Conservation (phyloP, 441 rosid species). For the Flueggea neowawraea region DNA sequence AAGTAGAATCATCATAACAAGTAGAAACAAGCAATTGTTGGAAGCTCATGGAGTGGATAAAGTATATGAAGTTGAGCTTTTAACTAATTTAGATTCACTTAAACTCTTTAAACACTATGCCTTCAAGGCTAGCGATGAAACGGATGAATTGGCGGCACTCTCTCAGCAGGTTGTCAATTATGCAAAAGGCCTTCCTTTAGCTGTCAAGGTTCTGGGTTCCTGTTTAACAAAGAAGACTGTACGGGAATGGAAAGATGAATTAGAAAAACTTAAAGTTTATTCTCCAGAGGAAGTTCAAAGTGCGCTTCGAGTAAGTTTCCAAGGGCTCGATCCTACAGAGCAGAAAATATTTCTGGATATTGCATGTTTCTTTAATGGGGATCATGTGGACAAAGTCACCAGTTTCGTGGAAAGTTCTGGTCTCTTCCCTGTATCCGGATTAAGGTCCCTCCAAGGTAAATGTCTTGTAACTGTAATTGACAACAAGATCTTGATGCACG, state of each 20-base stretch:
- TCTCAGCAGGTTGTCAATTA: constrained; percentile 1
- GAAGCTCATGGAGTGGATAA: constrained; percentile 1
- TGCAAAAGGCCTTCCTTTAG: constrained; percentile 9
- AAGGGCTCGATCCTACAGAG: constrained; percentile 23
- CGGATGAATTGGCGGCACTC: background rate
- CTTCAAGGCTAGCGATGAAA: background rate
- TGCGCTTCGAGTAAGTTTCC: constrained; percentile 33
- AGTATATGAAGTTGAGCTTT: constrained; percentile 5
- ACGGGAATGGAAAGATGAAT: constrained; percentile 22
- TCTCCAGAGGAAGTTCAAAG: constrained; percentile 18
- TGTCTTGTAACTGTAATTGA: constrained; percentile 20
- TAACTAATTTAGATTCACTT: background rate
- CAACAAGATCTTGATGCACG: constrained; percentile 15
- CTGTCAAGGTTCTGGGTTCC: constrained; percentile 20
- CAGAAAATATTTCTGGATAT: constrained; percentile 24
- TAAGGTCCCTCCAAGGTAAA: too few species aligned
- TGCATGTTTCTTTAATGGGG: constrained; percentile 37
- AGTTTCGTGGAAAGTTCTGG: too few species aligned
- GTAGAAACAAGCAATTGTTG: constrained; percentile 2
- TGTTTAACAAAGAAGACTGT: constrained; percentile 17
- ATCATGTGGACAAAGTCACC: constrained; percentile 4
- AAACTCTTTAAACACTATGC: constrained; percentile 7
- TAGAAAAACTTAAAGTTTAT: constrained; percentile 17
- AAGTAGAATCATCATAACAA: constrained; percentile 9
- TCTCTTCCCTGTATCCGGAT: too few species aligned